Base-by-base conservation (phyloP, 202 grass and related monocot genomes). In the Dendrocalamus latiflorus region DNA sequence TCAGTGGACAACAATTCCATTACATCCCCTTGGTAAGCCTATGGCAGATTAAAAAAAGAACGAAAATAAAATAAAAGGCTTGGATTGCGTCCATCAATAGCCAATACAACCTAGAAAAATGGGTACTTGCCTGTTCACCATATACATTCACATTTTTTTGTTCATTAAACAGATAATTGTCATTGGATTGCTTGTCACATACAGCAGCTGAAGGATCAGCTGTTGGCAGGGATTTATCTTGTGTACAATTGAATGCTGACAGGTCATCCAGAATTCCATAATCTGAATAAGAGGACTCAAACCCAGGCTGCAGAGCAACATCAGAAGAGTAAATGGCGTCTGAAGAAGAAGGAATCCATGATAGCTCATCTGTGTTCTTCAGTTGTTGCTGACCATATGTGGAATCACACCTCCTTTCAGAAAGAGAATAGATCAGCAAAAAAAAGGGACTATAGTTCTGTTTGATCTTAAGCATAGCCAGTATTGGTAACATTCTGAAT, bases 261-360 rank as follows among this genome's bases (percentile, higher is more conserved):
- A 85, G 57, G 68, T 85, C 86, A 91, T 89, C 89, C 83, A 91
- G 76, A 10, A 91, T 72, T 67, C 47, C 80, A 73, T 91, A 88
- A 39, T 91, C 81, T 44, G 89, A 81, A 89, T 88, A 90, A 34
- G 91, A 81, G 22, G 90, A 67, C 22, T 75, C 69, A 72, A 92
- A 87, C 50, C 76, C 90, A 69, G 84, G 58, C 62, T 84, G 74
- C 75, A 90, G 25, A 74, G 83, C 80, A 90, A 86, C 77, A 70
- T 88, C 88, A 74, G 90, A 91, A 56, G 91, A 76, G 61, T 97
- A 94, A 66, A 93, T 83, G 24, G 59, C 60, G 82, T 93, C 81
- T 89, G 92, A 93, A 64, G 92, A 93, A 64, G 94, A 88, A 73
- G 90, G 86, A 86, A 94, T 81, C 95, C 89, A 94, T 68, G 92